Evolutionary conservation across 1,139 yeast species (phyloP).

Genomic region (Candida sojae): DNA sequence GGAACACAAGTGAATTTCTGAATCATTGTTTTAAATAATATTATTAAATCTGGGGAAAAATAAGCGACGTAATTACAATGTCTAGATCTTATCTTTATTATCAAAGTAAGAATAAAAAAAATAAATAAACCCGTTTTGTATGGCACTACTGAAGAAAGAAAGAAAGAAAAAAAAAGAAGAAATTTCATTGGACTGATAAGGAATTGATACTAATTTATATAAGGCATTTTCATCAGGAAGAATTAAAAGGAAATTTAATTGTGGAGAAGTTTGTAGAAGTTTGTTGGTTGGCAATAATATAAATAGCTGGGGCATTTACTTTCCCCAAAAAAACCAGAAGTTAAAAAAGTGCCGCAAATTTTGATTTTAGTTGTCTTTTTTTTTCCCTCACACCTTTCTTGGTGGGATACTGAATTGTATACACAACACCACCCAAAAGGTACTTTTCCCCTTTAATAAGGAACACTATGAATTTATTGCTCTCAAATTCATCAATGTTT

Average conservation of each 20-base stretch:
- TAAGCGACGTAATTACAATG: neutral
- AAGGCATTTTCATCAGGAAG: constrained; percentile 8
- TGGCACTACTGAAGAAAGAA: neutral
- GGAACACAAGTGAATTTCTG: constrained; percentile 41
- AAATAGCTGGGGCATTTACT: constrained; percentile 1
- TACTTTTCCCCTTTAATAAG: neutral
- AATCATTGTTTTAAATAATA: constrained; percentile 23
- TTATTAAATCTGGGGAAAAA: too few relatives aligned
- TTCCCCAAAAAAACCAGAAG: neutral
- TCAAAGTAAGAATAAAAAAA: neutral
- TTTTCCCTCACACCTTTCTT: neutral
- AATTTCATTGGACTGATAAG: constrained; percentile 18
- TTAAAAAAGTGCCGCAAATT: neutral
- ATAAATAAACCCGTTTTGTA: neutral
- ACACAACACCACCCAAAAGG: neutral
- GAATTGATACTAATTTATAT: constrained; percentile 5
- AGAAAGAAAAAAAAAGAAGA: neutral
- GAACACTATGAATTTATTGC: neutral
- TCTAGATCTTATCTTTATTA: neutral
- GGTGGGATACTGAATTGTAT: neutral
- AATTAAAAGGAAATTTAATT: neutral
- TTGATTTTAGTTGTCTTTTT: neutral
- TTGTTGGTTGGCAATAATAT: neutral
- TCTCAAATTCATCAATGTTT: neutral
- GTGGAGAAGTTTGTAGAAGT: neutral